Evolutionary conservation across 208 protist species (phyloP).

Genomic region (Trypanosoma conorhini): DNA sequence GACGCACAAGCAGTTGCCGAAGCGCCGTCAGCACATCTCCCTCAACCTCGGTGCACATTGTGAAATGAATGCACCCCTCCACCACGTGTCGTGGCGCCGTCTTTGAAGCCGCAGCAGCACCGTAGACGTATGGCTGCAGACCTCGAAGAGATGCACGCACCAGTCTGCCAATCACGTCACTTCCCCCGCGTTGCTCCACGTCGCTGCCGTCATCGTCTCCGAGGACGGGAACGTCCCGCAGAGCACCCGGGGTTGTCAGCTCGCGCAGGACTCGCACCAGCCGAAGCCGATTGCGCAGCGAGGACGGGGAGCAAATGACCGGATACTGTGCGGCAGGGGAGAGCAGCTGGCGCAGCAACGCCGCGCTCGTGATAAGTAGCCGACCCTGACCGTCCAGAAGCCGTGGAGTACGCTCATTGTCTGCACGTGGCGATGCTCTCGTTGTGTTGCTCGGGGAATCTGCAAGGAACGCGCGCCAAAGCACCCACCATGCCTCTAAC

Average conservation of each 20-base stretch:
- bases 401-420: not conserved
- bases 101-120: not conserved
- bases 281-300: constrained; percentile 9
- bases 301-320: not conserved
- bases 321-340: constrained; percentile 14
- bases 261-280: constrained; percentile 18
- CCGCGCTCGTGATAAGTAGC: constrained; percentile 11
- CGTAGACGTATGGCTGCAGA: constrained; percentile 8
- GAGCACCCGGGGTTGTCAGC: constrained; percentile 17
- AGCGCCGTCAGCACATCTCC: constrained; percentile 33
- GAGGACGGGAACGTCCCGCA: not conserved
- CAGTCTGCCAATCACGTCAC: constrained; percentile 19
- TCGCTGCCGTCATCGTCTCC: not conserved
- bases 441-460: not conserved
- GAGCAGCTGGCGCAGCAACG: constrained; percentile 19
- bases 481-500: constrained; percentile 4
- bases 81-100: constrained; percentile 16
- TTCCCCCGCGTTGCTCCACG: not conserved
- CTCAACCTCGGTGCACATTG: constrained; percentile 54
- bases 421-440: not conserved
- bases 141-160: not conserved
- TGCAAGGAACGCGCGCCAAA: constrained; percentile 14
- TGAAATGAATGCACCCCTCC: constrained; percentile 47
- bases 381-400: constrained; percentile 24
- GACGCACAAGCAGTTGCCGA: constrained; percentile 33